Base-by-base conservation (phyloP, 805 yeast genomes). In the Candida caryicola region DNA sequence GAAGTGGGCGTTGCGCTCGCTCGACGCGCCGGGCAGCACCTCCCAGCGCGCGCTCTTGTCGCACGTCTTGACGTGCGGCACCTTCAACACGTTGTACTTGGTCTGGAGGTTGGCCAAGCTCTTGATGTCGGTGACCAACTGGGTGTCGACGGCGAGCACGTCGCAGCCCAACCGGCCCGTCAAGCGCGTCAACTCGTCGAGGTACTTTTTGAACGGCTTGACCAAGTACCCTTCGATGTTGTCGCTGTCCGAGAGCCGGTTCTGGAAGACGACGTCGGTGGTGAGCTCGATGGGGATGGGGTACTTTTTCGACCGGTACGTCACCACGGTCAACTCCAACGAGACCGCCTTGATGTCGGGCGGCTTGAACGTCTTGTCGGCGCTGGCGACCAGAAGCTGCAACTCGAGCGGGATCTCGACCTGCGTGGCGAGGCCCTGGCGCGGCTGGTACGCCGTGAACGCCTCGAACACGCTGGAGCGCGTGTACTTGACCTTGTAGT, bases 271-370 rank as follows among this genome's bases (percentile, higher is more conserved):
- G 17, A 61, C 49, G 30, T 59, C 66, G 41, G 59, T 65, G 31
- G 59, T 57, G 15, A 68, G 39, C 43, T 65, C 72, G 5, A 68
- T 45, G 1, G 74, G 72, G 8, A 68, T 64, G 4, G 69, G 64
- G 23, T 52, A 49, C 41, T 62, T 58, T 16, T 57, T 53, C 2
- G 72, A 59, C 31, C 60, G 49, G 29, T 57, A 50, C 13, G 72
- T 60, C 15, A 59, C 37, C 0, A 57, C 65, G 7, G 58, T 54
- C 30, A 68, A 52, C 30, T 64, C 71, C 1, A 56, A 57, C 2
- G 31, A 19, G 2, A 55, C 45, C 2, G 39, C 16, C 27, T 51
- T 58, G 31, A 60, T 40, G 30, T 53, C 55, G 0, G 67, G 64
- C 2, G 52, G 50, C 23, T 50, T 51, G 12, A 32, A 18, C 8